Conservation (phyloP, 2,329 filamentous ascomycete genomes). For the Botrytis paeoniae region DNA sequence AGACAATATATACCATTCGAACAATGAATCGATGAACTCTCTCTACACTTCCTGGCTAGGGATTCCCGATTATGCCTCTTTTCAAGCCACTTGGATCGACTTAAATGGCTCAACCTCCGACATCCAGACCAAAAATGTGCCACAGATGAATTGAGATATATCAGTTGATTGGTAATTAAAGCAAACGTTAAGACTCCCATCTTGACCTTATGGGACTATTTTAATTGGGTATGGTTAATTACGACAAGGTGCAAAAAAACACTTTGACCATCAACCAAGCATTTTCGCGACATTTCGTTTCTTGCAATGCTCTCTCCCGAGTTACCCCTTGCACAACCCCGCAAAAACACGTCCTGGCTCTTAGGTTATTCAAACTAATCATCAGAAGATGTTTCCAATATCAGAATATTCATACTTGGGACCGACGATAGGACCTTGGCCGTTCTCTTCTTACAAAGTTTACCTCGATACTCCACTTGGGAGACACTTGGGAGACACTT, state of each 20-base stretch:
- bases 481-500: neutral
- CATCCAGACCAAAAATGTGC: neutral
- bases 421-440: constrained; percentile 7
- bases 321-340: constrained; percentile 9
- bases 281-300: constrained; percentile 1
- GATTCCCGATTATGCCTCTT: neutral
- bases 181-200: neutral
- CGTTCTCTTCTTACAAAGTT: constrained; percentile 3
- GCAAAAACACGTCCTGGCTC: constrained; percentile 1
- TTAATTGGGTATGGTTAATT: neutral
- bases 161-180: neutral
- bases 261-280: constrained; percentile 15
- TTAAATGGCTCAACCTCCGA: neutral
- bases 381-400: constrained; percentile 12
- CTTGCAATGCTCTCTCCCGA: neutral
- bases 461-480: neutral
- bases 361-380: neutral
- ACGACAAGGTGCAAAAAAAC: neutral
- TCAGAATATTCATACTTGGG: constrained; percentile 10
- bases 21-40: neutral
- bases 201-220: neutral
- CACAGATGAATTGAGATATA: neutral
- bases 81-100: neutral
- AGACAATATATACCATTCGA: neutral
- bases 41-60: neutral